phyloP scores from a whole-genome alignment of 2,329 filamentous ascomycete species.

The Fusarium torreyae region DNA sequence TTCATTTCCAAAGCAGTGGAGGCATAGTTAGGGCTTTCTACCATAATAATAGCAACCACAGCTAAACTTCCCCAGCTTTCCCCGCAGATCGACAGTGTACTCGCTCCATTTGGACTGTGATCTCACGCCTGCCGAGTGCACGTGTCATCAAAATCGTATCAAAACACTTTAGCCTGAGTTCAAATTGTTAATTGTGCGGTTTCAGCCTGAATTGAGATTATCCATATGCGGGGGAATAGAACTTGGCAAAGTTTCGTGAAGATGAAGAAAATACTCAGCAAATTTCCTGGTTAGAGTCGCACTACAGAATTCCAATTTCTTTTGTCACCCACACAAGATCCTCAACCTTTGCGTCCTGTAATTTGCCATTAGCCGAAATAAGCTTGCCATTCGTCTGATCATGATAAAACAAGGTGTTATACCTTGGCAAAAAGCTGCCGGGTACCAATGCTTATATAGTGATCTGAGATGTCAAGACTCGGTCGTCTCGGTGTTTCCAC shows the following conservation, averaged over 20 bases:
- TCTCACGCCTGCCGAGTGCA: constrained; percentile 8
- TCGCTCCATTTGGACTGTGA: neutral
- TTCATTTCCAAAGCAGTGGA: neutral
- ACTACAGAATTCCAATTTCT: too few relatives aligned
- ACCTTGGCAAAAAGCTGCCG: constrained; percentile 10
- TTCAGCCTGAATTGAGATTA: constrained; percentile 26
- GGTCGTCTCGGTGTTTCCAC: neutral
- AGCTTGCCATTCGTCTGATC: neutral
- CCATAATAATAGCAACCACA: neutral
- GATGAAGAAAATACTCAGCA: neutral
- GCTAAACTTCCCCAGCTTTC: constrained; percentile 25
- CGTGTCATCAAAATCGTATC: neutral
- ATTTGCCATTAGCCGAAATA: constrained; percentile 21
- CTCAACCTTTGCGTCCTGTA: neutral
- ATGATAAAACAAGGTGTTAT: constrained; percentile 21
- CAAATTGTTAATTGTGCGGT: neutral
- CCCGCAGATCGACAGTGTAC: constrained; percentile 24
- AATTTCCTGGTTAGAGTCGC: neutral
- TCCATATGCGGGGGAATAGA: constrained; percentile 14
- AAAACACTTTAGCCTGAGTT: constrained; percentile 28
- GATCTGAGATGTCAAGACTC: constrained; percentile 5
- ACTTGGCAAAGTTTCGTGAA: neutral
- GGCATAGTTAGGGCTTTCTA: neutral
- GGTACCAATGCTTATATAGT: constrained; percentile 13
- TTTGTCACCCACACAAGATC: neutral